These are phyloP conservation scores for Yamadazyma triangularis DNA, from an alignment of 1,139 yeast genomes.

Conservation along the genomic window DNA sequence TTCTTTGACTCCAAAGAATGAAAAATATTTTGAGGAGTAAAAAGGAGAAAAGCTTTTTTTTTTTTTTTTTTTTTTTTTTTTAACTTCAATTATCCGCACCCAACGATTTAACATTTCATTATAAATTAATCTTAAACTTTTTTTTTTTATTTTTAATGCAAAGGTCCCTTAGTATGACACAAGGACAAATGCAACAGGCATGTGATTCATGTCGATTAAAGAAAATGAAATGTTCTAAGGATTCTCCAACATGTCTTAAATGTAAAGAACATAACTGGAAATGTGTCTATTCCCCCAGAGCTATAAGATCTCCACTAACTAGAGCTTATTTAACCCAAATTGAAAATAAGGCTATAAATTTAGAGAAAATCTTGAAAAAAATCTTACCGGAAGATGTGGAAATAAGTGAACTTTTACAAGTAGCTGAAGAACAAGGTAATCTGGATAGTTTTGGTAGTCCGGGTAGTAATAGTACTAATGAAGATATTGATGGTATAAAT, in stretches of 20 bases:
- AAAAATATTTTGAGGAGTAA: no score
- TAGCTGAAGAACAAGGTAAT: constrained; percentile 10
- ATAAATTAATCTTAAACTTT: no score
- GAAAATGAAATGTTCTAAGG: constrained; percentile 25
- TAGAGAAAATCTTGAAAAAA: constrained; percentile 14
- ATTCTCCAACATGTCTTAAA: constrained; percentile 21
- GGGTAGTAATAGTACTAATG: constrained; percentile 3
- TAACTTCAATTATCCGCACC: no score
- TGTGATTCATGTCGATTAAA: constrained; percentile 25
- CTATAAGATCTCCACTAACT: constrained; percentile 23
- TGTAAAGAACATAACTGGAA: constrained; percentile 26
- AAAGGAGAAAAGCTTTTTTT: no score
- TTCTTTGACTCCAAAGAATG: no score
- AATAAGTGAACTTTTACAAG: constrained; percentile 14
- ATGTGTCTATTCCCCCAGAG: constrained; percentile 23
- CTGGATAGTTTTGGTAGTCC: neutral
- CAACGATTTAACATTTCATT: no score
- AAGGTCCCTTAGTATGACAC: neutral
- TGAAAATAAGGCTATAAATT: constrained; percentile 16
- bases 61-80: no score
- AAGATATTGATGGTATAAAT: constrained; percentile 7
- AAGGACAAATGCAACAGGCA: constrained; percentile 13
- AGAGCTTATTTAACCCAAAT: constrained; percentile 23
- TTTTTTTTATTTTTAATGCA: no score
- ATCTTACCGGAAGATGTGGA: constrained; percentile 18